Evolutionary conservation across 148 eudicot species (phyloP), one percentile per base, ranked within the genome.

Genomic region (Spergularia bocconei): DNA sequence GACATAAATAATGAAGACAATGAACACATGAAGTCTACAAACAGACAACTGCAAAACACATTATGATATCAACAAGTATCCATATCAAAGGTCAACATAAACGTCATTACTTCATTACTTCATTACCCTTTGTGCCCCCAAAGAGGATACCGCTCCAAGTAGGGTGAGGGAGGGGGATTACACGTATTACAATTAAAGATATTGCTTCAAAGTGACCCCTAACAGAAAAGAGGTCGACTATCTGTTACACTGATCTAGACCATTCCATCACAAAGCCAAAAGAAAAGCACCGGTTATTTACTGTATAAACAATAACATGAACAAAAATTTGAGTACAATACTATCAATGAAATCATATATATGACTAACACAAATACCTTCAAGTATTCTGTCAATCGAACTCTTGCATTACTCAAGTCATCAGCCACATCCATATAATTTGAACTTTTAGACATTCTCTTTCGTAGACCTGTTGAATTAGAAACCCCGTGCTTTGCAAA

Each of bases 331-430:
- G 48, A 33, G 53, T n/a, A 25, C 17, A 47, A 50, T 20, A 50
- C 71, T 67, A 21, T 2, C 13, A 65, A 15, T 20, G 6, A n/a
- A 67, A 67, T 15, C 19, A 48, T 9, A 10, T 21, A 47, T n/a
- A 29, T 17, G 51, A 23, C 13, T 55, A 25, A 58, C 14, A 52
- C 57, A 54, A 48, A 38, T 72, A 94, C 98, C 96, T 94, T 83
- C 41, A 91, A 80, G 83, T 85, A 85, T 78, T 83, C 71, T 66
- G 96, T 86, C 79, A 94, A 72, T 70, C 97, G 90, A 67, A 94
- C 85, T 85, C 75, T 90, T 65, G 78, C 55, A 33, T 58, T 69
- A 53, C 67, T 67, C 77, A 75, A 60, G 74, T 83, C 88, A 67
- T 61, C 74, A 67, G 76, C 80, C 55, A 55, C 78, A 55, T 56